Evolutionary conservation across 371 early-diverging fungal species (phyloP).

Genomic region (Lichtheimia corymbifera): DNA sequence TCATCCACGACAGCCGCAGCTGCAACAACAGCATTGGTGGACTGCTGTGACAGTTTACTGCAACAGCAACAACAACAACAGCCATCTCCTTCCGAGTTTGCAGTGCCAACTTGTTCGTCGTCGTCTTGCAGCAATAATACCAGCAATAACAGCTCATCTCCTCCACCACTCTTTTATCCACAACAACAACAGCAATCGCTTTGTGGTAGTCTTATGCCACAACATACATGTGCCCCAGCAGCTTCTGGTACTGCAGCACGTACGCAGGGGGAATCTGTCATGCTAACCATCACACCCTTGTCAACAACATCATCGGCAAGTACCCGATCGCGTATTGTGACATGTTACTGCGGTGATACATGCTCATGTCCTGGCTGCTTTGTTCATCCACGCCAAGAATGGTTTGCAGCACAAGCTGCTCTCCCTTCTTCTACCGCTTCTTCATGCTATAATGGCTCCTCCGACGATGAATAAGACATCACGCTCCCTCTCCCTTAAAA

Average conservation of each 20-base stretch:
- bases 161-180: not conserved
- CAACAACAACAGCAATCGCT: slow-evolving; percentile 3
- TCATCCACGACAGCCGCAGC: too few relatives aligned
- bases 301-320: slow-evolving; percentile 7
- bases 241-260: not conserved
- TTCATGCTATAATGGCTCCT: not conserved
- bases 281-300: slow-evolving; percentile 50
- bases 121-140: not conserved
- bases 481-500: too few relatives aligned
- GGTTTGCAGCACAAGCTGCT: not conserved
- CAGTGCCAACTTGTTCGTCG: slow-evolving; percentile 8
- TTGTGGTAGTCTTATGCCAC: slow-evolving; percentile 34
- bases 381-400: slow-evolving; percentile 20
- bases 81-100: not conserved
- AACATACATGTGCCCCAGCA: slow-evolving; percentile 11
- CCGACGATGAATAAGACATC: not conserved
- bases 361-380: slow-evolving; percentile 31
- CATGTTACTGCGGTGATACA: slow-evolving; percentile 25
- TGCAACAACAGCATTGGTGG: too few relatives aligned
- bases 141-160: not conserved
- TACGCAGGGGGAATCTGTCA: slow-evolving; percentile 39
- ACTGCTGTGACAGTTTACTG: not conserved
- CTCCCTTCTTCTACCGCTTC: not conserved
- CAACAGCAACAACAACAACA: slow-evolving; percentile 5
- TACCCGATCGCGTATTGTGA: slow-evolving; percentile 23